Evolutionary conservation across 257 asterid species (phyloP), one percentile per base, ranked within the genome.

Genomic region (Ehretia macrophylla): DNA sequence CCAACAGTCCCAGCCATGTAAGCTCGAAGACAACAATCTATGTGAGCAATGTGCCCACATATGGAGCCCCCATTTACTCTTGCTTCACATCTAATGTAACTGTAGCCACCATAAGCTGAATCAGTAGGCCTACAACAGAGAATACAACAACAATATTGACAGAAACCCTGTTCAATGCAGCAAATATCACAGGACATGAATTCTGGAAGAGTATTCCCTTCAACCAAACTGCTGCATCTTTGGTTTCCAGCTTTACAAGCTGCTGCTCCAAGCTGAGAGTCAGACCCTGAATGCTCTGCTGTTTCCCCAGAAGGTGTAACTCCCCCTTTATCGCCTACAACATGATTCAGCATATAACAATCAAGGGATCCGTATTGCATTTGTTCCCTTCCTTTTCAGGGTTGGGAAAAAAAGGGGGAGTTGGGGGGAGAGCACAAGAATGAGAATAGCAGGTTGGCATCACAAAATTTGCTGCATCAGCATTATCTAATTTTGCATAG

Each of bases 101-200:
- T 67, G 64, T 78, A 78, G 63, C 77, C 77, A 32, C 69, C 77
- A 40, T 62, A 58, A 23, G 62, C 67, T 40, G 74, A 71, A 60
- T 65, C 67, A 12, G 85, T 69, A 38, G 60, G 72, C 80, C 72
- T 78, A 62, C 81, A 72, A 73, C 98, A 92, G 23, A 88, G 80
- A 61, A 92, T 84, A 75, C 98, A 92, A 58, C 95, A 85, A 69
- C 98, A 92, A 22, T 84, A 90, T 68, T 87, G 72, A 75, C 98
- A 92, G 67, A 84, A 92, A 53, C 70, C 71, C 62, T 88, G 86
- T 60, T 82, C 93, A 58, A 72, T 56, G 72, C 98, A 92, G 82
- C 98, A 92, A 64, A 75, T 59, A 65, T 92, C 94, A 60, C 97
- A 92, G 59, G 63, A 40, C 88, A 81, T 78, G 74, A 74, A 48